Evolutionary conservation across 2,329 filamentous ascomycete species (phyloP).

Genomic region (Aspergillus spinulosporus): DNA sequence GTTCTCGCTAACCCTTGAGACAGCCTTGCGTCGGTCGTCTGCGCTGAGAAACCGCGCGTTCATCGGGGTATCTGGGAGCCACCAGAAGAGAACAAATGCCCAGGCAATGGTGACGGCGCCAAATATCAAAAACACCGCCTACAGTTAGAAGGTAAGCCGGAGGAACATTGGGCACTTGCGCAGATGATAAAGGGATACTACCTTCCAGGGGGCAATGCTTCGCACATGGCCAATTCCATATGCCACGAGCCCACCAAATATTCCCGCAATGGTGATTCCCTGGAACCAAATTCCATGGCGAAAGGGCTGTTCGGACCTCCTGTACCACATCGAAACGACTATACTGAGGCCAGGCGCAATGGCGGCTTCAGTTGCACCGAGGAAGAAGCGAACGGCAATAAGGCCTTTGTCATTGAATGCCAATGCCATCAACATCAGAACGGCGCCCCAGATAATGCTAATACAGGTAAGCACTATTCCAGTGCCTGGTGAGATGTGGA

Average conservation of each 20-base stretch:
- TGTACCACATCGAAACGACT: conserved; percentile 37
- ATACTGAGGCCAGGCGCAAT: conserved; percentile 38
- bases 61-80: not conserved
- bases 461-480: too few species aligned
- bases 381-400: conserved; percentile 45
- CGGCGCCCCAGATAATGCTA: conserved; percentile 33
- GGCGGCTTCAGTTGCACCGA: conserved; percentile 45
- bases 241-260: conserved; percentile 29
- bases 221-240: conserved; percentile 30
- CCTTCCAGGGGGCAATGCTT: conserved; percentile 26
- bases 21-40: not conserved
- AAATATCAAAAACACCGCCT: not conserved
- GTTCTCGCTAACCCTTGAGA: conserved; percentile 20
- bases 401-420: conserved; percentile 41
- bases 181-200: not conserved
- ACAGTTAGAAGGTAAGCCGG: too few species aligned
- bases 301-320: conserved; percentile 31
- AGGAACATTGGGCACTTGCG: too few species aligned
- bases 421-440: conserved; percentile 37
- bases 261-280: conserved; percentile 31
- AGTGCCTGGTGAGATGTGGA: too few species aligned
- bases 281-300: conserved; percentile 35
- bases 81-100: conserved; percentile 1
- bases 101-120: conserved; percentile 3
- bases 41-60: conserved; percentile 1